phyloP scores from a whole-genome alignment of 768 basidiomycete genomes.

The Rhizopogon vinicolor region DNA sequence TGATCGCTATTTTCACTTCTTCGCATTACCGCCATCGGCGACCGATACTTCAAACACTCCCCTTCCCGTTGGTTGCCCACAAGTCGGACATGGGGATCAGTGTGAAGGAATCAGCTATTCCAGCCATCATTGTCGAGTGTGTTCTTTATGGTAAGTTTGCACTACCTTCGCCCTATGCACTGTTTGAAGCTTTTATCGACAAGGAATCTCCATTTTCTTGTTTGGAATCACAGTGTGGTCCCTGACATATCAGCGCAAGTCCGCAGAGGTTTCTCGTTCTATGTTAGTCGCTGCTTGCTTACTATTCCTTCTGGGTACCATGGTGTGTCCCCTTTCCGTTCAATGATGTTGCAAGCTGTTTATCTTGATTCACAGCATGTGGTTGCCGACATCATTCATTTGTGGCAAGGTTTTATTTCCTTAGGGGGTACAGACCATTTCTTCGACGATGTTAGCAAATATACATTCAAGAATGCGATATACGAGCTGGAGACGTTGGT shows the following conservation, averaged over 20 bases:
- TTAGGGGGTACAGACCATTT: not conserved
- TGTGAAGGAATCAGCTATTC: not conserved
- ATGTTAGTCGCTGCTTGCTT: slow-evolving; percentile 1
- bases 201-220: slow-evolving; percentile 3
- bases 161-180: not conserved
- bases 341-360: not conserved
- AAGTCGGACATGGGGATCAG: not conserved
- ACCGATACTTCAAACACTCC: no score
- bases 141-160: not conserved
- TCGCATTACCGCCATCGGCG: no score
- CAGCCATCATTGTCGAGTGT: not conserved
- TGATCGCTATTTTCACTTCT: no score
- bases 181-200: not conserved
- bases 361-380: not conserved
- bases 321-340: not conserved
- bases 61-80: not conserved
- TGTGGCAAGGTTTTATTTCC: not conserved
- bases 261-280: not conserved
- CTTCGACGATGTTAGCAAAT: not conserved
- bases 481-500: slow-evolving; percentile 10
- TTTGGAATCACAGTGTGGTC: slow-evolving; percentile 1
- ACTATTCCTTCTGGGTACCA: slow-evolving; percentile 1
- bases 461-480: slow-evolving; percentile 8
- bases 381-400: not conserved
- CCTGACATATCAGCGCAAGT: slow-evolving; percentile 3